Evolutionary conservation across 2,329 filamentous ascomycete species (phyloP).

Genomic region (Aphanoascus verrucosus): DNA sequence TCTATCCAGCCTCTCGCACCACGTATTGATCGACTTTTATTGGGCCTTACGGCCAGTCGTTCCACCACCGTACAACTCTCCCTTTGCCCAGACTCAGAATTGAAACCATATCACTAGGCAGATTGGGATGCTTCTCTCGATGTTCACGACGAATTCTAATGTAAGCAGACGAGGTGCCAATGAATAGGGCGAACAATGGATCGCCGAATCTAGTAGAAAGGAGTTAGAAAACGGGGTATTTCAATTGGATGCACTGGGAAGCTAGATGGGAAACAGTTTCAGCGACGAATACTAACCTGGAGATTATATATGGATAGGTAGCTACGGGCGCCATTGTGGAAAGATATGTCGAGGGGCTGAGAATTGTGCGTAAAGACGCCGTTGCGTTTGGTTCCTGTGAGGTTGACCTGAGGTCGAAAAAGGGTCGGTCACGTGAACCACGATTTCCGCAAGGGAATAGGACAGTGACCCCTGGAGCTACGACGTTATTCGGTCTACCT

Average conservation of each 20-base stretch:
- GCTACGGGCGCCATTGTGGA: conserved; percentile 6
- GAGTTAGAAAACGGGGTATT: background rate
- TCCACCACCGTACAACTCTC: conserved; percentile 33
- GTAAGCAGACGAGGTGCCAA: conserved; percentile 43
- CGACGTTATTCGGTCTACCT: no score
- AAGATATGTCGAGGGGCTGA: background rate
- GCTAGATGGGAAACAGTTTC: background rate
- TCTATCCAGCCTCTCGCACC: background rate
- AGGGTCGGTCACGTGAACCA: background rate
- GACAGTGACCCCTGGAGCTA: no score
- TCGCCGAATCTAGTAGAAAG: conserved; percentile 37
- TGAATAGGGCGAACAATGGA: conserved; percentile 44
- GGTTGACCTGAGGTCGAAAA: background rate
- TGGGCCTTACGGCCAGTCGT: conserved; percentile 21
- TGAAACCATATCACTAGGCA: conserved; percentile 24
- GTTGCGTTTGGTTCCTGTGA: background rate
- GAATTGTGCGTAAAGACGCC: background rate
- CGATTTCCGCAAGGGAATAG: background rate
- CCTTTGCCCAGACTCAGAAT: conserved; percentile 24
- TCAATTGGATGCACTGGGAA: background rate
- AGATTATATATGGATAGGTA: conserved; percentile 10
- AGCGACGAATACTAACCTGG: conserved; percentile 7
- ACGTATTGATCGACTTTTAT: no score
- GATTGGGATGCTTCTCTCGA: conserved; percentile 36
- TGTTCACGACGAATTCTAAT: conserved; percentile 47